Evolutionary conservation across 2,329 filamentous ascomycete genomes (phyloP).

Genomic region (Xylariaceae sp.): DNA sequence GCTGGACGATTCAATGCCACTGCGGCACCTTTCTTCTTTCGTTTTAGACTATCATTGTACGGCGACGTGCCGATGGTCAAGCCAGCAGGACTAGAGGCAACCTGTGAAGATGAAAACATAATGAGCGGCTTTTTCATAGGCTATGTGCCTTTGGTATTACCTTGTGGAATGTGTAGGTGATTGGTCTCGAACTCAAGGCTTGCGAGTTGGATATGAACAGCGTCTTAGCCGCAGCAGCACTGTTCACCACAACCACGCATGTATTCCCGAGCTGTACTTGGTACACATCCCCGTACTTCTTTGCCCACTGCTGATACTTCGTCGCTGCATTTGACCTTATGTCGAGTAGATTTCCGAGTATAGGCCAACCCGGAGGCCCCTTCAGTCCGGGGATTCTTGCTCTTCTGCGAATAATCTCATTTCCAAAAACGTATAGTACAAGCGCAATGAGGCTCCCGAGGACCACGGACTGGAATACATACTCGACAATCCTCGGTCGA

Average conservation of each 20-base stretch:
- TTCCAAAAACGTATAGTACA: slow-evolving; percentile 27
- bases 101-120: slow-evolving; percentile 11
- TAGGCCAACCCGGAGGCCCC: slow-evolving; percentile 33
- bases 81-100: slow-evolving; percentile 72
- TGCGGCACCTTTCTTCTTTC: slow-evolving; percentile 74
- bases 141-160: slow-evolving; percentile 42
- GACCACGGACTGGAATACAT: slow-evolving; percentile 3
- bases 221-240: slow-evolving; percentile 71
- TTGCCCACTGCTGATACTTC: slow-evolving; percentile 56
- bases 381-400: slow-evolving; percentile 31
- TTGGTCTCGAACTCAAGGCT: slow-evolving; percentile 75
- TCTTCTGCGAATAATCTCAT: slow-evolving; percentile 31
- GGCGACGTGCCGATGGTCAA: slow-evolving; percentile 84
- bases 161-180: slow-evolving; percentile 78
- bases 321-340: slow-evolving; percentile 59
- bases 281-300: slow-evolving; percentile 66
- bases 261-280: slow-evolving; percentile 70
- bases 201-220: slow-evolving; percentile 82
- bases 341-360: slow-evolving; percentile 66
- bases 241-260: slow-evolving; percentile 77
- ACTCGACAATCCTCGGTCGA: slow-evolving; percentile 2
- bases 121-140: neutral
- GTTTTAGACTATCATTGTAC: slow-evolving; percentile 81
- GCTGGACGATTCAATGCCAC: slow-evolving; percentile 78
- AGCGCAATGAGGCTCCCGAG: slow-evolving; percentile 11